phyloP scores from a whole-genome alignment of 176 grass and related monocot species.

The Dactylis glomerata region DNA sequence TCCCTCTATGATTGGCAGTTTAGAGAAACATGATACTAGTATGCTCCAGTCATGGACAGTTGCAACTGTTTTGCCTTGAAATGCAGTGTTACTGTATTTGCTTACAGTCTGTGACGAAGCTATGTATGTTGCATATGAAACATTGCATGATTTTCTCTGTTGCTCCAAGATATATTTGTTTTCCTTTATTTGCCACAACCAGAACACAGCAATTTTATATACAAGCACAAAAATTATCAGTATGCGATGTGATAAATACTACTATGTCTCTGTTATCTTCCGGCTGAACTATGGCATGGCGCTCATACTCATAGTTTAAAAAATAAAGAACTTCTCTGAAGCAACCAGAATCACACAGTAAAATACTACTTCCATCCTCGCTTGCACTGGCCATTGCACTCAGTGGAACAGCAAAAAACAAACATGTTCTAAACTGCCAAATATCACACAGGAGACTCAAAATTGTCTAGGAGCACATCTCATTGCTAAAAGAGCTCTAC shows the following conservation, averaged over 20 bases:
- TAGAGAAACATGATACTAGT: background rate
- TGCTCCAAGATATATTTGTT: no score
- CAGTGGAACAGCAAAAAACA: no score
- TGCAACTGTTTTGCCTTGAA: background rate
- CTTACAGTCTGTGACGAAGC: background rate
- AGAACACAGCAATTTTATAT: background rate
- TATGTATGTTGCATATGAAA: no score
- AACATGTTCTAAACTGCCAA: background rate
- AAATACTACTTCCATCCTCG: no score
- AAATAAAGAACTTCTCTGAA: no score
- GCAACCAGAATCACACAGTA: no score
- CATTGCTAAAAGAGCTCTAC: background rate
- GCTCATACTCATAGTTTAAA: no score
- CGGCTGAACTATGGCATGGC: background rate
- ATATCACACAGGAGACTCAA: background rate
- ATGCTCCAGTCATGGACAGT: background rate
- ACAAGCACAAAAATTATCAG: background rate
- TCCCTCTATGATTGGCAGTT: no score
- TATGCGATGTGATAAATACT: background rate
- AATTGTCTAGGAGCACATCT: background rate
- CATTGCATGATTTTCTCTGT: no score
- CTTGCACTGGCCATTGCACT: no score
- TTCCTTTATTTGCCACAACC: background rate
- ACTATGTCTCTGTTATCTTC: no score
- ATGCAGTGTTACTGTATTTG: background rate